Percentiles rank a stretch among this genome's conserved stretches.
Evolutionary conservation across 768 basidiomycete genomes (phyloP).

Genomic region (Cystobasidium onofrii): DNA sequence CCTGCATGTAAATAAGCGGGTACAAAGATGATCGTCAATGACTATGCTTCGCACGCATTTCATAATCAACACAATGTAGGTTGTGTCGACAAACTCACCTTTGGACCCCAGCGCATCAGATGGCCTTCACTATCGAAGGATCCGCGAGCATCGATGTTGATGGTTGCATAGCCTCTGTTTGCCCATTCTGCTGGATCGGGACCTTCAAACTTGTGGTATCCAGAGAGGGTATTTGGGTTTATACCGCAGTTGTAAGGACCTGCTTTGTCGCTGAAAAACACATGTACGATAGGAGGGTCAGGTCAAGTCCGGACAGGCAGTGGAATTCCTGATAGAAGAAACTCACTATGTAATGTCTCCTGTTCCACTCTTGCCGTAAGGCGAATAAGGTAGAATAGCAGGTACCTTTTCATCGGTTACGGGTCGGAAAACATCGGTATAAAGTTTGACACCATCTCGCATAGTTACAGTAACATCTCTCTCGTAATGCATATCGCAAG

Average conservation of each 20-base stretch:
- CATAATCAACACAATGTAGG: too few relatives aligned
- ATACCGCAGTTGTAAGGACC: constrained; percentile 32
- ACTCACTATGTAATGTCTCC: constrained; percentile 22
- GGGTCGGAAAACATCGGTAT: constrained; percentile 32
- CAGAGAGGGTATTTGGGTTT: constrained; percentile 9
- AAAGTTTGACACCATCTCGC: constrained; percentile 28
- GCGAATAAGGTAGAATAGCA: constrained; percentile 22
- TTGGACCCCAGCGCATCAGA: constrained; percentile 23
- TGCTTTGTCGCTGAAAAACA: constrained; percentile 1
- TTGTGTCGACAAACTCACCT: constrained; percentile 27
- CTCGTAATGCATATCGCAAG: constrained; percentile 33
- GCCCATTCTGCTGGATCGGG: constrained; percentile 32
- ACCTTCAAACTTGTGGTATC: constrained; percentile 35
- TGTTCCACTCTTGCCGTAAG: constrained; percentile 33
- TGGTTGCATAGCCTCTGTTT: constrained; percentile 33
- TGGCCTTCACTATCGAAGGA: constrained; percentile 32
- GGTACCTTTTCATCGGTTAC: constrained; percentile 16
- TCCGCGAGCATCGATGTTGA: constrained; percentile 30
- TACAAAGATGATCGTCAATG: too few relatives aligned
- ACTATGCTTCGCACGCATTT: too few relatives aligned
- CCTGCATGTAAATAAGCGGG: neutral
- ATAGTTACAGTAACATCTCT: constrained; percentile 28
- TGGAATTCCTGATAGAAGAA: neutral
- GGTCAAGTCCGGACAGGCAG: too few relatives aligned
- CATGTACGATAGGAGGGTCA: neutral